These are phyloP conservation scores for Quercus alba DNA, from an alignment of 306 rosid species.

Conservation along the genomic window DNA sequence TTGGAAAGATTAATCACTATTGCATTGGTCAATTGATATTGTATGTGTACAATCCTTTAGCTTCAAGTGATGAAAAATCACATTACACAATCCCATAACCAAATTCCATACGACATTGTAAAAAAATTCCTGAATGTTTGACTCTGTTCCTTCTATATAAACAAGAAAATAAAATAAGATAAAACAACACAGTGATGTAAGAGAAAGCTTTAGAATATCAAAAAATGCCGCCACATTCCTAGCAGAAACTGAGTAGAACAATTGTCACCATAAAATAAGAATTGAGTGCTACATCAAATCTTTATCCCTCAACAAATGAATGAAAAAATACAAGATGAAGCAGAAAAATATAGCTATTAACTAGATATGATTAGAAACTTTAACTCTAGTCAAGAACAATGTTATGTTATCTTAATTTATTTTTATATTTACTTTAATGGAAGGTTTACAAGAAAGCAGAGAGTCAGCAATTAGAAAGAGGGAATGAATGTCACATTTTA, in stretches of 20 bases:
- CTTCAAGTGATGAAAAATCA: not conserved
- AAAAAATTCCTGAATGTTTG: not conserved
- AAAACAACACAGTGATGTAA: not conserved
- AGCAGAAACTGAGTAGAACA: not conserved
- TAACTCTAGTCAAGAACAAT: not conserved
- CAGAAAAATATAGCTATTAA: not conserved
- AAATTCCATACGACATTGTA: not conserved
- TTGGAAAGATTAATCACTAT: slow-evolving; percentile 20
- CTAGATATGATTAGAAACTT: not conserved
- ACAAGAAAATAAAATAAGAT: not conserved
- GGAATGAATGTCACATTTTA: not conserved
- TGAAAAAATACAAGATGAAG: not conserved
- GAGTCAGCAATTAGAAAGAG: not conserved
- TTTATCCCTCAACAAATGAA: not conserved
- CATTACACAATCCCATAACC: not conserved
- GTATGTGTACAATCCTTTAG: not conserved
- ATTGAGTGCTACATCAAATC: not conserved
- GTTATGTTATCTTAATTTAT: no score
- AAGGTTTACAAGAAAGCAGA: not conserved
- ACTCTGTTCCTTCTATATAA: not conserved
- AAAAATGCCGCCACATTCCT: not conserved
- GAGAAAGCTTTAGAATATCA: not conserved
- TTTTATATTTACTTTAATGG: not conserved
- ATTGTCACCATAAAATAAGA: not conserved
- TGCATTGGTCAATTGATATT: not conserved